Percentiles rank a stretch among this genome's conserved stretches.
phyloP scores from a whole-genome alignment of 306 rosid genomes.

The Hippophae tibetana region DNA sequence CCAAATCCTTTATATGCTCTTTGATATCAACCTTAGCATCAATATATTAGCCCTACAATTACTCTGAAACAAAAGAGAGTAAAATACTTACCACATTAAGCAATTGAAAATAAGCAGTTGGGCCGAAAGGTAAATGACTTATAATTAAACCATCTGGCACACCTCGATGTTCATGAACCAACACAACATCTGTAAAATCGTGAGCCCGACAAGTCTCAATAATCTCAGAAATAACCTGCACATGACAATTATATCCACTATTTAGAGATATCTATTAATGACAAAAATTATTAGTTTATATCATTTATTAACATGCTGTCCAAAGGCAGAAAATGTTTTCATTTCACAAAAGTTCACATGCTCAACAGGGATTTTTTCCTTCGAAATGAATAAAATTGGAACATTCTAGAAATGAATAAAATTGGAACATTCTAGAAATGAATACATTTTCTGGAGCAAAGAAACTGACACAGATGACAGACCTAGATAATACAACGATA shows the following conservation, averaged over 20 bases:
- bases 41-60: not conserved
- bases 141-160: conserved; percentile 83
- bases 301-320: not conserved
- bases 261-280: not conserved
- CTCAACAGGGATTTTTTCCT: too few species aligned
- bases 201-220: conserved; percentile 81
- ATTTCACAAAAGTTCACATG: not conserved
- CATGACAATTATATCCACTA: conserved; percentile 2
- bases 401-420: too few species aligned
- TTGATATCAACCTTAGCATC: not conserved
- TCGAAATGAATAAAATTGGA: too few species aligned
- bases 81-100: conserved; percentile 63
- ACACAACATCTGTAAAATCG: conserved; percentile 73
- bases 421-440: too few species aligned
- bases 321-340: not conserved
- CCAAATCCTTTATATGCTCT: not conserved
- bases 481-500: too few species aligned
- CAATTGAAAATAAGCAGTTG: conserved; percentile 88
- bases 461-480: too few species aligned
- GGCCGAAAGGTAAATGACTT: conserved; percentile 85
- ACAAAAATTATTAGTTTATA: too few species aligned
- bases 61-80: not conserved
- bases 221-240: conserved; percentile 82
- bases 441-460: too few species aligned
- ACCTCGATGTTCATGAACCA: conserved; percentile 95